phyloP scores from a whole-genome alignment of 371 early-diverging fungal genomes.

The Entomophthora muscae region DNA sequence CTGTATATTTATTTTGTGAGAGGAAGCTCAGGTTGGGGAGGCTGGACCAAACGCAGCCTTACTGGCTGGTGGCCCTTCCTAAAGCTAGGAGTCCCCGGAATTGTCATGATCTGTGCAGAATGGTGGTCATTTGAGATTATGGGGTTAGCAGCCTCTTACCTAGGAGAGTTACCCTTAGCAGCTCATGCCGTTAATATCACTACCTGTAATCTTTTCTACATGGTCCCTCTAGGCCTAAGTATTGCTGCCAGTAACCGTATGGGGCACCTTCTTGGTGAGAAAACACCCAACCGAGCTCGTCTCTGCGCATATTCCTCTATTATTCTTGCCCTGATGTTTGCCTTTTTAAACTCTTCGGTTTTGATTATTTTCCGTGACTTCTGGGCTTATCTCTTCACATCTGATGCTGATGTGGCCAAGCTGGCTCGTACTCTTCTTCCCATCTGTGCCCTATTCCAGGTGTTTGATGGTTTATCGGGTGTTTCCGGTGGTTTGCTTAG shows the following conservation, averaged over 20 bases:
- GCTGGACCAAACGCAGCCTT: constrained; percentile 55
- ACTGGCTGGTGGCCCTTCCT: constrained; percentile 41
- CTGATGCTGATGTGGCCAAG: constrained; percentile 41
- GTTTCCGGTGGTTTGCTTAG: constrained; percentile 54
- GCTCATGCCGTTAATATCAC: constrained; percentile 71
- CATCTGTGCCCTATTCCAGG: constrained; percentile 61
- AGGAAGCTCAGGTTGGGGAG: constrained; percentile 65
- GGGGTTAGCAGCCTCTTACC: constrained; percentile 54
- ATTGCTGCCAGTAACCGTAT: constrained; percentile 61
- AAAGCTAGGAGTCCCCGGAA: constrained; percentile 35
- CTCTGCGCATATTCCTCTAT: constrained; percentile 24
- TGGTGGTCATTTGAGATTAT: constrained; percentile 61
- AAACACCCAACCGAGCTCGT: constrained; percentile 21
- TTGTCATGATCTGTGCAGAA: constrained; percentile 50
- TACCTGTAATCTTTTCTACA: constrained; percentile 45
- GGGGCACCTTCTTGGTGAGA: constrained; percentile 53
- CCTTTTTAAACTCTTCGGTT: constrained; percentile 18
- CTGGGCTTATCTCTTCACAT: constrained; percentile 33
- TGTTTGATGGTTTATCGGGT: constrained; percentile 47
- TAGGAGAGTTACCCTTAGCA: constrained; percentile 61
- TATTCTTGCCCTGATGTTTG: constrained; percentile 23
- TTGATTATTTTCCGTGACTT: constrained; percentile 16
- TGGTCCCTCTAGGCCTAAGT: constrained; percentile 36
- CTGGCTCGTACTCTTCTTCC: constrained; percentile 55
- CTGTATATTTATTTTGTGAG: constrained; percentile 42